Conservation (phyloP, 2,329 filamentous ascomycete species). For the Botryotinia convoluta region DNA sequence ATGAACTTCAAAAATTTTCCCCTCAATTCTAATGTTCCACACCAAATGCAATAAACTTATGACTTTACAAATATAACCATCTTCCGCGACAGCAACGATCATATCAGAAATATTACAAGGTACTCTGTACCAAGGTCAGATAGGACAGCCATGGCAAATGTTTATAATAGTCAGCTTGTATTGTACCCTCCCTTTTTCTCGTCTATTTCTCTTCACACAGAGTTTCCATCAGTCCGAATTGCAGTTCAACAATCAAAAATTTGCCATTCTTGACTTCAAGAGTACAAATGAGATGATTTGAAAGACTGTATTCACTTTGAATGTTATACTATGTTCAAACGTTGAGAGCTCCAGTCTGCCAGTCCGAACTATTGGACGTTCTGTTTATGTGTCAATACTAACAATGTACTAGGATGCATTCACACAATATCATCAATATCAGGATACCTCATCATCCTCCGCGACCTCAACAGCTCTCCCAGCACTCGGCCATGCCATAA, state of each 20-base stretch:
- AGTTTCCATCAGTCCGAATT: not conserved
- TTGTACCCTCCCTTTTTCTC: not conserved
- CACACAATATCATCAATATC: conserved; percentile 40
- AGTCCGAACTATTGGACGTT: not conserved
- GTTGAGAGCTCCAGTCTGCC: not conserved
- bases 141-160: conserved; percentile 30
- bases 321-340: not conserved
- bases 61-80: not conserved
- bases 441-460: conserved; percentile 32
- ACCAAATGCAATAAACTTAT: not conserved
- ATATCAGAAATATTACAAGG: not conserved
- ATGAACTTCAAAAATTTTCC: not conserved
- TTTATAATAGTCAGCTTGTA: conserved; percentile 47
- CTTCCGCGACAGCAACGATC: not conserved
- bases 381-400: not conserved
- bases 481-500: conserved; percentile 76
- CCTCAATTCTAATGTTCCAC: not conserved
- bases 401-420: conserved; percentile 33
- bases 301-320: not conserved
- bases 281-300: not conserved
- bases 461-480: conserved; percentile 51
- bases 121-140: not conserved
- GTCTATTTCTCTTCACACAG: not conserved
- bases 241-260: not conserved
- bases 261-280: not conserved